A percentile compares a stretch with the other conserved stretches of the same genome.
Evolutionary conservation across 208 protist genomes (phyloP).

Genomic region (Acanthamoeba sp.): DNA sequence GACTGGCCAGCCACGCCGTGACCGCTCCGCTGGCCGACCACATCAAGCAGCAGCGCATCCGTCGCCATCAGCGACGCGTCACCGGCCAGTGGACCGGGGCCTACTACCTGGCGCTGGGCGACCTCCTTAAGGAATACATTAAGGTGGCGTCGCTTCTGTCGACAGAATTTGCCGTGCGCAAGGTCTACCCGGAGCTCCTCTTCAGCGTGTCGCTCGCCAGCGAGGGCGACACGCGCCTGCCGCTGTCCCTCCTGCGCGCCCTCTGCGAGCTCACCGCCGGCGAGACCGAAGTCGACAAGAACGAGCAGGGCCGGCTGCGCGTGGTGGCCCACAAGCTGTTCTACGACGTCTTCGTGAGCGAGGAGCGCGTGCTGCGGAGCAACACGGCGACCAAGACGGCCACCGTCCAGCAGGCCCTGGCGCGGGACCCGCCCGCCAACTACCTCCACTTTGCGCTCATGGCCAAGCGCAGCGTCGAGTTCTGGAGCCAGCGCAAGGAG

Average conservation of each 20-base stretch:
- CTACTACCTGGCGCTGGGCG: neutral
- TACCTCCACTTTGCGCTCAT: neutral
- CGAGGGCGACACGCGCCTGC: neutral
- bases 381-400: neutral
- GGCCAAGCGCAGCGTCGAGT: conserved; percentile 16
- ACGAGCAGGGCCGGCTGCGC: neutral
- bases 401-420: neutral
- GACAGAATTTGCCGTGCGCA: neutral
- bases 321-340: neutral
- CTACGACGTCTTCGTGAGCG: conserved; percentile 12
- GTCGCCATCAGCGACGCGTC: neutral
- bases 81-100: neutral
- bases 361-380: conserved; percentile 5
- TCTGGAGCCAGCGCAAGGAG: neutral
- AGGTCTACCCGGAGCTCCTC: neutral
- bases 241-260: neutral
- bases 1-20: neutral
- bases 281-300: neutral
- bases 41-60: neutral
- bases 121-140: neutral
- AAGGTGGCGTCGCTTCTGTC: neutral
- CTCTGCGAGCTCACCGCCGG: neutral
- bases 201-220: neutral
- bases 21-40: neutral
- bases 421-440: neutral